Evolutionary conservation across 495 filamentous ascomycete genomes (phyloP).

Genomic region (Lasiosphaeria hispida): DNA sequence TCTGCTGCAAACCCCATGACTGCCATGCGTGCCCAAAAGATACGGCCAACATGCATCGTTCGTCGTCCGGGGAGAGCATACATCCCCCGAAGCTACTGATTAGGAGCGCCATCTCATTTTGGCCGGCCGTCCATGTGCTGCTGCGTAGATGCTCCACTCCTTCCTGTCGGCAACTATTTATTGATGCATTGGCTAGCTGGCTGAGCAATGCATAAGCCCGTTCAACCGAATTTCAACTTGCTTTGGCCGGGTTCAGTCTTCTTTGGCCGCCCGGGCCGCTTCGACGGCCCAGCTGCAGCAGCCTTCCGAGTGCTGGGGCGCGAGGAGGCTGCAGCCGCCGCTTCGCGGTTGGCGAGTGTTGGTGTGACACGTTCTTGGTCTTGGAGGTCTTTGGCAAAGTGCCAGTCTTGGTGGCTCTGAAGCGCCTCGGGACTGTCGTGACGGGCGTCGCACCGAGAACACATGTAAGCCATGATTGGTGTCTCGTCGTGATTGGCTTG

Average conservation of each 20-base stretch:
- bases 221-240: constrained; percentile 67
- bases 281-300: constrained; percentile 32
- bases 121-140: too few species aligned
- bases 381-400: constrained; percentile 86
- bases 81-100: too few species aligned
- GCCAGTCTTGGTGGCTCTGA: constrained; percentile 89
- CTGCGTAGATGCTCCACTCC: neutral
- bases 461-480: constrained; percentile 53
- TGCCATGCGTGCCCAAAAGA: neutral
- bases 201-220: constrained; percentile 16
- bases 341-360: constrained; percentile 39
- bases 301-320: constrained; percentile 28
- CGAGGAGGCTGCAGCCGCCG: constrained; percentile 26
- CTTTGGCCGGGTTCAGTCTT: constrained; percentile 77
- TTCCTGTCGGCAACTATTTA: neutral
- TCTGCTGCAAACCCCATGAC: neutral
- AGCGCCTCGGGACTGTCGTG: constrained; percentile 55
- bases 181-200: constrained; percentile 14
- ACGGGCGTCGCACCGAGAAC: constrained; percentile 61
- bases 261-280: constrained; percentile 30
- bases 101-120: too few species aligned
- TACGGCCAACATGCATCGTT: neutral
- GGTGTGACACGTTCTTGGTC: constrained; percentile 50
- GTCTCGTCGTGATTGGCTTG: constrained; percentile 33
- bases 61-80: too few species aligned